A percentile compares a stretch with the other conserved stretches of the same genome.
These are phyloP conservation scores for Adansonia digitata DNA, from an alignment of 345 rosid genomes.

Conservation along the genomic window DNA sequence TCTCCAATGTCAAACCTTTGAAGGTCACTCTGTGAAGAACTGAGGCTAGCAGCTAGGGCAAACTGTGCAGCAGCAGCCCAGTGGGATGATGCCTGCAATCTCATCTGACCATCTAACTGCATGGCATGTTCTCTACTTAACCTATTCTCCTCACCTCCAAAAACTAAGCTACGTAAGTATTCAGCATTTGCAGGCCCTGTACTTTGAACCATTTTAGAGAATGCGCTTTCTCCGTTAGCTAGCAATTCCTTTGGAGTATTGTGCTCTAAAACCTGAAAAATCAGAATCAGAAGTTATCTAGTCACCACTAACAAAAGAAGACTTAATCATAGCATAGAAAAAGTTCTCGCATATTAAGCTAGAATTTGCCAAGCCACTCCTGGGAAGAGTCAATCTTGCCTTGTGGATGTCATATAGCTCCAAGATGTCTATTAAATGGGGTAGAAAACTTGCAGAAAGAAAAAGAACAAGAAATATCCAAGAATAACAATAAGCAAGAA, in stretches of 20 bases:
- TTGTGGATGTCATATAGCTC: background rate
- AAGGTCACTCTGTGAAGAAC: conserved; percentile 48
- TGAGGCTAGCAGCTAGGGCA: conserved; percentile 45
- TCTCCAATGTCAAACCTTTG: conserved; percentile 33
- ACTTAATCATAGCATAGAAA: background rate
- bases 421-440: background rate
- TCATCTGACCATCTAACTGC: conserved; percentile 13
- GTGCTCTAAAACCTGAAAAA: conserved; percentile 72
- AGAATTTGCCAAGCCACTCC: background rate
- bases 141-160: conserved; percentile 33
- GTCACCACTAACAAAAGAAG: background rate
- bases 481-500: background rate
- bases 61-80: conserved; percentile 57
- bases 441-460: background rate
- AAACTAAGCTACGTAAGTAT: conserved; percentile 68
- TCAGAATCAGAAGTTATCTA: background rate
- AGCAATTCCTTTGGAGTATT: conserved; percentile 64
- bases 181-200: conserved; percentile 93
- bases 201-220: conserved; percentile 95
- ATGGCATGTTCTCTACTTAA: conserved; percentile 7
- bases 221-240: conserved; percentile 62
- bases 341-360: background rate
- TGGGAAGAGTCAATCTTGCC: background rate
- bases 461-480: background rate
- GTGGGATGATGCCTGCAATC: conserved; percentile 51